Base-by-base conservation (phyloP, 495 filamentous ascomycete genomes). In the Staphylotrichum longicolle region DNA sequence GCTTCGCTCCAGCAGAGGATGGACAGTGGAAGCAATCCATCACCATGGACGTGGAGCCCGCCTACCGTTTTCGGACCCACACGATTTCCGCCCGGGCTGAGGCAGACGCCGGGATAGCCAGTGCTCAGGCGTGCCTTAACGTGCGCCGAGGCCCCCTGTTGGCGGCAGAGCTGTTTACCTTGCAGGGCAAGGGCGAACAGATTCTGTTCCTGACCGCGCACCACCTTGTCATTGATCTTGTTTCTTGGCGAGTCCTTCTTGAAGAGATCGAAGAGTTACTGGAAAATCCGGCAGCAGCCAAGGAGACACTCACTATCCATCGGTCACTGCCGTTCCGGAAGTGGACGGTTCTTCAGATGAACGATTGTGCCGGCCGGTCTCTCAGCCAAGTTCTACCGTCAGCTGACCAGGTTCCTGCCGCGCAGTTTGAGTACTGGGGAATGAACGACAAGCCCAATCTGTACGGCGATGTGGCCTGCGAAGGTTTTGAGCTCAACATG, bases 181-280 rank as follows among this genome's bases (percentile, higher is more conserved):
- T 12, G 8, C 27, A 54, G 4, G 47, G 52, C 46, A 37, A 57
- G 4, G 37, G 49, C 20, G 64, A 69, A 3, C 72, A 78, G 53
- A 60, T 79, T 1, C 57, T 86, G 9, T 85, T 83, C 14, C 70
- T 88, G 70, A 77, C 78, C 30, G 83, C 74, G 7, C 83, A 87
- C 58, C 85, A 87, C 62, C 62, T 85, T 9, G 80, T 86, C 6
- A 76, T 86, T 40, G 85, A 88, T 57, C 78, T 86, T 40, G 83
- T 87, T 4, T 87, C 85, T 0, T 88, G 84, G 85, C 72, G 82
- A 11, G 76, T 86, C 1, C 80, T 87, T 1, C 68, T 86, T 3
- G 74, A 84, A 49, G 85, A 88, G 41, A 41, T 87, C 35, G 84
- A 86, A 59, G 80, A 85, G 7, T 39, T 83, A 3, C 65, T 88